Percentiles rank a stretch among this genome's conserved stretches.
Conservation (phyloP, 345 rosid species). For the Lumnitzera littorea region DNA sequence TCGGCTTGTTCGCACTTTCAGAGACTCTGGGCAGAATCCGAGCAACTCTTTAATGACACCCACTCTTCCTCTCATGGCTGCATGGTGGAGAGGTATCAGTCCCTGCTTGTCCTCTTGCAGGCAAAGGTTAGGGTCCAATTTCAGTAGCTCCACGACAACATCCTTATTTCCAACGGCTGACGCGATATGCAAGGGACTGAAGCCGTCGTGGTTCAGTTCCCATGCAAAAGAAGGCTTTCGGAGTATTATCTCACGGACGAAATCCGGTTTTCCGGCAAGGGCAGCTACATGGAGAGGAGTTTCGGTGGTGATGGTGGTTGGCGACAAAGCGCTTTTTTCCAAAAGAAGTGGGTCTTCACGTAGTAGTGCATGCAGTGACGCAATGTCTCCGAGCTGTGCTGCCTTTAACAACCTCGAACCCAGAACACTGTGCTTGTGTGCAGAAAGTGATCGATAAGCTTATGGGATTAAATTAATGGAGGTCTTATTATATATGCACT, state of each 20-base stretch:
- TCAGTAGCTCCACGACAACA: conserved; percentile 1
- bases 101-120: neutral
- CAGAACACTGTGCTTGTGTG: neutral
- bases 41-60: conserved; percentile 1
- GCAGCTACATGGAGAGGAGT: conserved; percentile 4
- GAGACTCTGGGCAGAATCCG: no score
- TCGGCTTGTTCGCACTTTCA: no score
- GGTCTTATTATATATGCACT: no score
- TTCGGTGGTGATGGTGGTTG: neutral
- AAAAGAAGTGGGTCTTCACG: neutral
- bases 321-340: neutral
- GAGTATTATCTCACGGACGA: neutral
- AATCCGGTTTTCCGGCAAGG: neutral
- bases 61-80: conserved; percentile 1
- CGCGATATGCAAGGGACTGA: conserved; percentile 1
- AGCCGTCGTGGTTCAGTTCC: conserved; percentile 2
- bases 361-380: neutral
- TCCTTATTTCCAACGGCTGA: neutral
- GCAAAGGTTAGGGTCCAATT: neutral
- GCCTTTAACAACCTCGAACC: neutral
- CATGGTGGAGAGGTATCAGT: conserved; percentile 2
- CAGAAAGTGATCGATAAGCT: neutral
- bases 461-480: neutral
- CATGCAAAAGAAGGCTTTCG: conserved; percentile 2
- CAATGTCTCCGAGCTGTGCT: neutral